These are phyloP conservation scores for Ampelomyces quisqualis DNA, from an alignment of 2,329 filamentous ascomycete species.

Conservation along the genomic window DNA sequence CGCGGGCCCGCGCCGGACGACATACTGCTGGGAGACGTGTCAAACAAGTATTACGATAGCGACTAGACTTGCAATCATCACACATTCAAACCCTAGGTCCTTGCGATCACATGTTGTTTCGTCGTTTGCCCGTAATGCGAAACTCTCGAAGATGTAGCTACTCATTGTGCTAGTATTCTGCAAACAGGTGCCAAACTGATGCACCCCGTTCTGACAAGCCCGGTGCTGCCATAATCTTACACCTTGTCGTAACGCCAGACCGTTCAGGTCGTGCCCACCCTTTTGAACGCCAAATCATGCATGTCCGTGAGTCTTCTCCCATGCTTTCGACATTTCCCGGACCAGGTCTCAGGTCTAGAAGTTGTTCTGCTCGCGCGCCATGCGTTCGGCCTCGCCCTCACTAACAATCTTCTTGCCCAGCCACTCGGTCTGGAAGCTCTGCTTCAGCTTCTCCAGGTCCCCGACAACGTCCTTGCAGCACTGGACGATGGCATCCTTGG, in stretches of 20 bases:
- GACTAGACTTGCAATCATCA: too few relatives aligned
- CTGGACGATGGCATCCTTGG: constrained; percentile 82
- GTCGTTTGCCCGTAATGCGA: not conserved
- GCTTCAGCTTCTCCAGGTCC: constrained; percentile 75
- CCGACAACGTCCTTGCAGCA: constrained; percentile 80
- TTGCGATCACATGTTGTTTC: not conserved
- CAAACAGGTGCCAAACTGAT: not conserved
- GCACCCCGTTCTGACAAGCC: not conserved
- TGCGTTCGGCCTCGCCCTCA: constrained; percentile 39
- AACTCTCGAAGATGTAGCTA: too few relatives aligned
- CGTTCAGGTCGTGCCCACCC: not conserved
- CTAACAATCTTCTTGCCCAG: constrained; percentile 41
- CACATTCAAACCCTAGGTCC: too few relatives aligned
- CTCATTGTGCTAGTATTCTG: too few relatives aligned
- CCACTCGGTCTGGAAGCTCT: constrained; percentile 84
- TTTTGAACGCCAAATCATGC: constrained; percentile 5
- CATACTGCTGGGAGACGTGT: constrained; percentile 68
- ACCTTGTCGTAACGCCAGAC: constrained; percentile 2
- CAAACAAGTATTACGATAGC: constrained; percentile 65
- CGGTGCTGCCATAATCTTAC: not conserved
- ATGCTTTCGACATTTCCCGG: not conserved
- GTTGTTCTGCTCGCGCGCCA: constrained; percentile 33
- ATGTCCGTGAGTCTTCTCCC: not conserved
- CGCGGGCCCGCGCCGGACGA: constrained; percentile 63
- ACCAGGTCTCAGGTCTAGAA: constrained; percentile 24